Evolutionary conservation across 1,284 basidiomycete species (phyloP), one percentile per base, ranked within the genome.

Genomic region (Sanghuangporus baumii): DNA sequence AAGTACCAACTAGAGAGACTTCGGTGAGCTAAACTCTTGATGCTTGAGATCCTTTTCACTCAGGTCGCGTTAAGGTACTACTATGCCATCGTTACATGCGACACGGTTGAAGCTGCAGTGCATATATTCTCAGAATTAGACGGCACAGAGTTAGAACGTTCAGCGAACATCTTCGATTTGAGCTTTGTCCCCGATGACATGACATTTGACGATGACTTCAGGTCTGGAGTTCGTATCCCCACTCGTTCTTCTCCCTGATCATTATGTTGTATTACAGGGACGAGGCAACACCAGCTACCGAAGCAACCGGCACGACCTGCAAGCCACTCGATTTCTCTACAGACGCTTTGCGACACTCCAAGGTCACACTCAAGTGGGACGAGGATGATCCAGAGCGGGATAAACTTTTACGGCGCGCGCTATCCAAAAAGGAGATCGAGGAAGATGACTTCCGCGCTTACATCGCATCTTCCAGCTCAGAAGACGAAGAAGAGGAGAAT

Each of bases 291-390:
- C 54, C 57, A 41, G 50, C 48, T 9, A 87, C 81, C 0, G 86
- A 89, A 66, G 85, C 82, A 31, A 76, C 87, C 59, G 77, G 81
- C n/a, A 77, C 75, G 26, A 75, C 80, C 1, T 94, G 94, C 76
- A 91, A 89, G 72, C 87, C 85, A 0, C 82, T 96, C 38, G 94
- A 99, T 56, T 99, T 96, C 71, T 89, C 91, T 36, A 99, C 97
- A 1, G 94, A 96, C 72, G 96, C 96, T 6, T 84, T 99, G n/a
- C 89, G 97, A 7, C 96, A 99, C 74, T 99, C 97, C 12, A 96
- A 94, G 77, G 96, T 99, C 68, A 96, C 93, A 71, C 81, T 99
- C 31, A 98, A 96, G 8, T 99, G 97, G 97, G 97, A 99, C 71
- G 93, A 96, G 67, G 97, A 99, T 74, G 96, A 99, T 70, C 89